Evolutionary conservation across 768 basidiomycete species (phyloP).

Genomic region (Austroboletus festivus): DNA sequence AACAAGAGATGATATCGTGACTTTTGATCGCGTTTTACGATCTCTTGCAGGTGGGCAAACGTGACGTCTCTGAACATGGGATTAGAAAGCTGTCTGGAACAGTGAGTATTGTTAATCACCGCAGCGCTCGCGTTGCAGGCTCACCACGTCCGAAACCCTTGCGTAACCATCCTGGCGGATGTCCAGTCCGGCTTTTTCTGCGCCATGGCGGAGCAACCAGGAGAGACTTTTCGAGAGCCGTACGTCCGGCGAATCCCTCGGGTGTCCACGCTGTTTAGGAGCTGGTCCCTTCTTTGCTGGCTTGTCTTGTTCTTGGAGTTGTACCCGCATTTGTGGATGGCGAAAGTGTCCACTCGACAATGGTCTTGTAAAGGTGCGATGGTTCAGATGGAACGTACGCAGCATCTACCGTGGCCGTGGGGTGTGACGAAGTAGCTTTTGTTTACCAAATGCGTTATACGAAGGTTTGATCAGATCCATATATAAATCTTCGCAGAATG

Average conservation of each 20-base stretch:
- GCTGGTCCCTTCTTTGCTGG: conserved; percentile 15
- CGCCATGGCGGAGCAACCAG: conserved; percentile 90
- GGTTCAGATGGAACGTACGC: too few relatives aligned
- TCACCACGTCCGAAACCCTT: conserved; percentile 75
- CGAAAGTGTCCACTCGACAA: conserved; percentile 3
- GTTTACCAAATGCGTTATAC: conserved; percentile 1
- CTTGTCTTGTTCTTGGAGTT: conserved; percentile 7
- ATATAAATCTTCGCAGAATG: background rate
- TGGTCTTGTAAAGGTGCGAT: too few relatives aligned
- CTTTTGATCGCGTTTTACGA: conserved; percentile 69
- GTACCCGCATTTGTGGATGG: conserved; percentile 9
- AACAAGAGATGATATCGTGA: conserved; percentile 56
- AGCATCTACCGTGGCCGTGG: conserved; percentile 1
- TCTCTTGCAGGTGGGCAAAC: conserved; percentile 49
- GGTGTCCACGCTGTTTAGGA: conserved; percentile 55
- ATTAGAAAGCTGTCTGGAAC: conserved; percentile 53
- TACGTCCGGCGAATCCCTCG: conserved; percentile 63
- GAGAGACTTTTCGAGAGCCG: conserved; percentile 83
- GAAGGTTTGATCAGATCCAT: too few relatives aligned
- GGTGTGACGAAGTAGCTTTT: conserved; percentile 6
- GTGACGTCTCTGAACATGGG: conserved; percentile 65
- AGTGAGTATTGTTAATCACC: conserved; percentile 3
- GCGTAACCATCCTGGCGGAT: conserved; percentile 88
- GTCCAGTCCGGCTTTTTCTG: conserved; percentile 65
- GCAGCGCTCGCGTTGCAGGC: conserved; percentile 27